Evolutionary conservation across 208 protist species (phyloP).

Genomic region (Leishmania arabica): DNA sequence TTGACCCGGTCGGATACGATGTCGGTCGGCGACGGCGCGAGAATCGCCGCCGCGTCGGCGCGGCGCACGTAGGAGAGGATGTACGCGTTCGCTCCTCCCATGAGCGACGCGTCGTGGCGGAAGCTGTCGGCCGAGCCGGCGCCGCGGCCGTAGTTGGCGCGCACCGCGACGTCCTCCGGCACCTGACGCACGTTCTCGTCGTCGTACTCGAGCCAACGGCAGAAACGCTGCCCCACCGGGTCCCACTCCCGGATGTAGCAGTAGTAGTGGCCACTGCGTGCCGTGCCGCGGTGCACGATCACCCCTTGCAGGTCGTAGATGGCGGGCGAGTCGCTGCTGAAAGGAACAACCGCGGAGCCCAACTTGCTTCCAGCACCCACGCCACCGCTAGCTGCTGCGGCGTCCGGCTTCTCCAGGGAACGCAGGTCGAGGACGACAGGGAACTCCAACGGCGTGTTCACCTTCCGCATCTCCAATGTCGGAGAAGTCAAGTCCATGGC

Average conservation of each 20-base stretch:
- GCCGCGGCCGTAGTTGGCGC: slow-evolving; percentile 67
- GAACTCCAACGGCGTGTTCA: slow-evolving; percentile 81
- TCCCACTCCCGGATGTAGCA: slow-evolving; percentile 90
- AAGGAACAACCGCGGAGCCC: slow-evolving; percentile 33
- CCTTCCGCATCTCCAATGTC: slow-evolving; percentile 82
- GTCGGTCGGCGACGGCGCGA: slow-evolving; percentile 59
- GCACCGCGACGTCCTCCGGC: slow-evolving; percentile 56
- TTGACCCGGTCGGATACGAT: slow-evolving; percentile 65
- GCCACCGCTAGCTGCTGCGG: not conserved
- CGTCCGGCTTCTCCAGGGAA: slow-evolving; percentile 50
- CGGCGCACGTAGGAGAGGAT: slow-evolving; percentile 86
- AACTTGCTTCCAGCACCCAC: not conserved
- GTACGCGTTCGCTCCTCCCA: slow-evolving; percentile 63
- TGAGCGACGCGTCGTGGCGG: slow-evolving; percentile 19
- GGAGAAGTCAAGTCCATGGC: slow-evolving; percentile 86
- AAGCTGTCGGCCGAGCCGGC: slow-evolving; percentile 15
- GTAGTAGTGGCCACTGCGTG: slow-evolving; percentile 91
- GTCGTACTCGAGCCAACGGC: slow-evolving; percentile 87
- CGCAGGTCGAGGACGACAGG: slow-evolving; percentile 70
- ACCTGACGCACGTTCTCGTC: slow-evolving; percentile 76
- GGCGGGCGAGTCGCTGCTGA: slow-evolving; percentile 56
- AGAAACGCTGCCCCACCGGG: slow-evolving; percentile 43
- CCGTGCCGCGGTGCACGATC: slow-evolving; percentile 88
- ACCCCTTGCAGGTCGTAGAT: slow-evolving; percentile 89
- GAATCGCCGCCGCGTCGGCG: slow-evolving; percentile 52